Evolutionary conservation across 495 filamentous ascomycete species (phyloP).

Genomic region (Penicillium paradoxum): DNA sequence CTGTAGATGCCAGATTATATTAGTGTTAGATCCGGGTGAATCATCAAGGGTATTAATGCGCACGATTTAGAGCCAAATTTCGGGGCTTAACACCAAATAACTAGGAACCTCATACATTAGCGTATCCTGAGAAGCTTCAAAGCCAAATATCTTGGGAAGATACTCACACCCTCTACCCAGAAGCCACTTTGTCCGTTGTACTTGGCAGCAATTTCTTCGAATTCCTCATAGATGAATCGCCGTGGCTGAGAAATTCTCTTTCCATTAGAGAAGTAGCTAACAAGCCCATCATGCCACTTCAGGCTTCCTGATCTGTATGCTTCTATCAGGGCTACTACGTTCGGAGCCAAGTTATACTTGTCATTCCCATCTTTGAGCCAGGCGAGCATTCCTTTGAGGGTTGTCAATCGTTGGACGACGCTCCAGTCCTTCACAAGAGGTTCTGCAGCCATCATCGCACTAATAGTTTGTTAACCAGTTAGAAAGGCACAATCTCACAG

Average conservation of each 20-base stretch:
- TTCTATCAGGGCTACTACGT: background rate
- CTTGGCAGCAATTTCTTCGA: background rate
- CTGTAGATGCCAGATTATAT: background rate
- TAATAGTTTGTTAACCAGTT: background rate
- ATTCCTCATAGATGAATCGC: background rate
- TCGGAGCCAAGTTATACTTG: background rate
- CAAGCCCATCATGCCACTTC: background rate
- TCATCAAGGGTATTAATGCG: background rate
- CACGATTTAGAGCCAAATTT: background rate
- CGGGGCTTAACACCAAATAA: background rate
- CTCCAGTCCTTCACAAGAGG: background rate
- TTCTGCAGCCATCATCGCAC: background rate
- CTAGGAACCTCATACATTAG: background rate
- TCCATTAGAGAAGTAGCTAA: background rate
- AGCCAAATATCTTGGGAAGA: background rate
- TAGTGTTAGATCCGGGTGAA: background rate
- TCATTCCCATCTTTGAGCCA: background rate
- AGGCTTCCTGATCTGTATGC: background rate
- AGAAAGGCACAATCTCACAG: background rate
- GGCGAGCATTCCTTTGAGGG: background rate
- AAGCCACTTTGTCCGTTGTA: background rate
- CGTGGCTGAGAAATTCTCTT: background rate
- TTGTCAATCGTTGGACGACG: background rate
- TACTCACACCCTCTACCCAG: background rate
- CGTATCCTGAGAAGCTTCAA: background rate